Evolutionary conservation across 2,329 filamentous ascomycete species (phyloP).

Genomic region (Berkeleyomyces basicola): DNA sequence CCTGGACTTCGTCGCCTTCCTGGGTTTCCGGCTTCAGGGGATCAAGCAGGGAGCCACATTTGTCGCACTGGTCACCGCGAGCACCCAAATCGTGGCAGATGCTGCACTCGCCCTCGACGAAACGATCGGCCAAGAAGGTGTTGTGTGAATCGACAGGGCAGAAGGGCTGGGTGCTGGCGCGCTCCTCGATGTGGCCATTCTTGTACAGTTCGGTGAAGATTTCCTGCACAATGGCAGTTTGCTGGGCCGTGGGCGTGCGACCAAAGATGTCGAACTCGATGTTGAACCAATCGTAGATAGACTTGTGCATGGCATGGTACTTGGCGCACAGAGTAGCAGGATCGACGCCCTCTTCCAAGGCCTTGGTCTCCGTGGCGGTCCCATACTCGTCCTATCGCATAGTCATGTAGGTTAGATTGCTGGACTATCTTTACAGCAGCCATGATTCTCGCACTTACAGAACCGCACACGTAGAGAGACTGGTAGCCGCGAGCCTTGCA

Average conservation of each 20-base stretch:
- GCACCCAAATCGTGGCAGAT: constrained; percentile 57
- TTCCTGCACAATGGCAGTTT: constrained; percentile 83
- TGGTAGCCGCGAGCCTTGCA: constrained; percentile 63
- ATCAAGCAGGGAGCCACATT: constrained; percentile 55
- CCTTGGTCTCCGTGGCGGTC: constrained; percentile 90
- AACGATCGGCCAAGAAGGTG: constrained; percentile 70
- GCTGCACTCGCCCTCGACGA: constrained; percentile 64
- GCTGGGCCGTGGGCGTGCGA: constrained; percentile 72
- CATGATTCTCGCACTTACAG: constrained; percentile 16
- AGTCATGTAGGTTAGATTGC: background rate
- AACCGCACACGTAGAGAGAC: constrained; percentile 71
- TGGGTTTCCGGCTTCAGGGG: constrained; percentile 39
- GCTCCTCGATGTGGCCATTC: constrained; percentile 77
- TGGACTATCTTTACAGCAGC: too few relatives aligned
- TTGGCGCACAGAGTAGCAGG: constrained; percentile 79
- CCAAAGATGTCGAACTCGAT: constrained; percentile 93
- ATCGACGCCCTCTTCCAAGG: constrained; percentile 69
- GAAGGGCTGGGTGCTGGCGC: constrained; percentile 76
- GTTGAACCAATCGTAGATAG: constrained; percentile 91
- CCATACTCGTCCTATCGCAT: constrained; percentile 69
- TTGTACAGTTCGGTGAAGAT: constrained; percentile 79
- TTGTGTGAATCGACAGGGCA: constrained; percentile 51
- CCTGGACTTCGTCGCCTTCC: constrained; percentile 21
- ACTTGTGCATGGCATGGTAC: constrained; percentile 78
- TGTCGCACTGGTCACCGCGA: constrained; percentile 58